A percentile compares a stretch with the other conserved stretches of the same genome.
phyloP scores from a whole-genome alignment of 1,284 basidiomycete genomes.

The Apiotrichum akiyoshidainum region DNA sequence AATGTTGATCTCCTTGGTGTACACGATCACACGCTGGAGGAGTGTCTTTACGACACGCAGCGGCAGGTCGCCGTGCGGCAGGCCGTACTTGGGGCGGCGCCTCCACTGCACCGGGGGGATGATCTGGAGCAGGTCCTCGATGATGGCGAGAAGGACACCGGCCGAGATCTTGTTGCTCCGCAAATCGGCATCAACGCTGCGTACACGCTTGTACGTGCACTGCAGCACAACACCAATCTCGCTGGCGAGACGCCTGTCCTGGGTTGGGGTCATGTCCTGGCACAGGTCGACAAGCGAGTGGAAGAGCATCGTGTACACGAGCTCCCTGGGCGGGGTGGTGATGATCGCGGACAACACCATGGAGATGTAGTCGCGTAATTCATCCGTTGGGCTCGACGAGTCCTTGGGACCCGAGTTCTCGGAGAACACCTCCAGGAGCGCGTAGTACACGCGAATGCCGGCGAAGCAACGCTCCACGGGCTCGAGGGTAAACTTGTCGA shows the following conservation, averaged over 20 bases:
- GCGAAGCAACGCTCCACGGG: constrained; percentile 14
- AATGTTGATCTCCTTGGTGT: constrained; percentile 36
- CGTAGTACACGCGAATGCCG: constrained; percentile 14
- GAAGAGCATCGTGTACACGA: constrained; percentile 81
- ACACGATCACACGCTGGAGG: constrained; percentile 80
- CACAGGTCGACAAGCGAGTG: constrained; percentile 81
- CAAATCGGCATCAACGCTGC: constrained; percentile 88
- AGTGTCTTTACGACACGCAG: constrained; percentile 96
- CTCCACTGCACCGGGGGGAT: constrained; percentile 96
- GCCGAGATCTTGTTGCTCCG: constrained; percentile 75
- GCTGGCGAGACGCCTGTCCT: constrained; percentile 75
- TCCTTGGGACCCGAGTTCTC: constrained; percentile 30
- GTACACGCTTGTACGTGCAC: constrained; percentile 96
- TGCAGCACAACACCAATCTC: constrained; percentile 96
- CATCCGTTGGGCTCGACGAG: constrained; percentile 63
- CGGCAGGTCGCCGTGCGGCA: constrained; percentile 96
- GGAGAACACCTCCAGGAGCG: constrained; percentile 18
- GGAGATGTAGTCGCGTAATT: constrained; percentile 89
- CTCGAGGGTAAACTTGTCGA: constrained; percentile 16
- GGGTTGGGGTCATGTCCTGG: constrained; percentile 63
- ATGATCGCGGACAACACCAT: constrained; percentile 94
- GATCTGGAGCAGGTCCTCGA: constrained; percentile 90
- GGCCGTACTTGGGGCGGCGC: constrained; percentile 77
- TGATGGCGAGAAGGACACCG: constrained; percentile 83
- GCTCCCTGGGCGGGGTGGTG: constrained; percentile 83